Evolutionary conservation across 441 rosid species (phyloP).

Genomic region (Pelargonium australe): DNA sequence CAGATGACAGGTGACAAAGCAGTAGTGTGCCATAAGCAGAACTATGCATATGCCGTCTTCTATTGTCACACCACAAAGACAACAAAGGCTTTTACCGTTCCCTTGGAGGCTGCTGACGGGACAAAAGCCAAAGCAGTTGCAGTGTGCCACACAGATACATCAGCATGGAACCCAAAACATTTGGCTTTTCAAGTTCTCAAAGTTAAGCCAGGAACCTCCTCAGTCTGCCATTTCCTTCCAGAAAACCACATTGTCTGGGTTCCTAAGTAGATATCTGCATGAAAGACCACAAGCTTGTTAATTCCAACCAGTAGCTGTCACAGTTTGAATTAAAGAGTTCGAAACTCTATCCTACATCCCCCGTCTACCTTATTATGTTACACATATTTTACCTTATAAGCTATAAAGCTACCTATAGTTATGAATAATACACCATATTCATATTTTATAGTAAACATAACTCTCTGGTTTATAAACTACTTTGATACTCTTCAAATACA

Average conservation of each 20-base stretch:
- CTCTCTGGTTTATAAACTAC: too few relatives aligned
- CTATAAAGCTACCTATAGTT: neutral
- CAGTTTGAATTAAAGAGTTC: too few relatives aligned
- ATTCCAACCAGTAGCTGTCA: too few relatives aligned
- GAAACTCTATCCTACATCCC: neutral
- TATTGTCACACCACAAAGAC: constrained; percentile 15
- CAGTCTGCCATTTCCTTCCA: constrained; percentile 27
- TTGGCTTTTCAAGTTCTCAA: constrained; percentile 27
- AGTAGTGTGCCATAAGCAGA: constrained; percentile 16
- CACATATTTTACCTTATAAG: neutral
- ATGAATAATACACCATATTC: constrained; percentile 2
- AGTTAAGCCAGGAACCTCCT: constrained; percentile 20
- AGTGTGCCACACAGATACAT: constrained; percentile 26
- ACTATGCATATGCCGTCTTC: constrained; percentile 19
- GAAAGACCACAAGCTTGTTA: too few relatives aligned
- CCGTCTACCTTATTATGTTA: neutral
- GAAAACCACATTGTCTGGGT: constrained; percentile 22
- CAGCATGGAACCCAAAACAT: constrained; percentile 18
- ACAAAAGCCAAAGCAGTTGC: constrained; percentile 20
- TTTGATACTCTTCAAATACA: too few relatives aligned
- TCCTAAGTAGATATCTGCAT: constrained; percentile 4
- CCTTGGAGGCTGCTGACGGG: constrained; percentile 16
- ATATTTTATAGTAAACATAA: too few relatives aligned
- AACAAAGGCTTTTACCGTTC: constrained; percentile 20
- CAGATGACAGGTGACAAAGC: constrained; percentile 3